phyloP scores from a whole-genome alignment of 805 yeast genomes.

The Hagleromyces aurorensis region DNA sequence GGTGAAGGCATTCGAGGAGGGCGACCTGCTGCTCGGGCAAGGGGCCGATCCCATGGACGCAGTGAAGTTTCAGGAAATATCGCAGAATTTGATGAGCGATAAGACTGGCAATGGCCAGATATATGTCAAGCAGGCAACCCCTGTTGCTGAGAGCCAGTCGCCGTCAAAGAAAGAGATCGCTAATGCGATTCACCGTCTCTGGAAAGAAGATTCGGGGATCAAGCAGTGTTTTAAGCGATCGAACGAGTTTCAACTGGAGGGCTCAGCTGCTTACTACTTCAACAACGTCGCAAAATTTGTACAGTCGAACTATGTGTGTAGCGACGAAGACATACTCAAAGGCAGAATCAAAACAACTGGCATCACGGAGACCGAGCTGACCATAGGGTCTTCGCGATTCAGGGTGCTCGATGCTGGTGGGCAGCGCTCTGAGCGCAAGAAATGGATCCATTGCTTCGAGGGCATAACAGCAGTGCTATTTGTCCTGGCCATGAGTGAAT shows the following conservation, averaged over 20 bases:
- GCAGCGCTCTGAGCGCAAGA: conserved; percentile 81
- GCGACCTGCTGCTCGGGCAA: conserved; percentile 6
- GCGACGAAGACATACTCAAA: conserved; percentile 75
- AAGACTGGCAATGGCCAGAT: conserved; percentile 21
- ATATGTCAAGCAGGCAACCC: conserved; percentile 14
- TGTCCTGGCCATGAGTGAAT: conserved; percentile 85
- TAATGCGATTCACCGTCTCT: conserved; percentile 55
- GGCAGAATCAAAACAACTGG: conserved; percentile 96
- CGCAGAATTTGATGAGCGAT: conserved; percentile 16
- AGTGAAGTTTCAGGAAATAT: conserved; percentile 17
- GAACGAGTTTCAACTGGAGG: conserved; percentile 78
- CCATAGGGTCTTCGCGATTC: conserved; percentile 56
- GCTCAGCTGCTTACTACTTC: conserved; percentile 75
- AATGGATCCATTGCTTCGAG: conserved; percentile 94
- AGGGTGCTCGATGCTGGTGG: conserved; percentile 95
- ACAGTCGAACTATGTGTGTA: conserved; percentile 55
- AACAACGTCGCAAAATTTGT: conserved; percentile 62
- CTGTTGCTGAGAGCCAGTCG: conserved; percentile 26
- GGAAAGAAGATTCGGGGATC: conserved; percentile 68
- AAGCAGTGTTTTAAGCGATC: conserved; percentile 48
- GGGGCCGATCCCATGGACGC: conserved; percentile 6
- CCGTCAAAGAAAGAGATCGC: conserved; percentile 63
- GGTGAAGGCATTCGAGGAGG: conserved; percentile 30
- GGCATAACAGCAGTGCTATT: conserved; percentile 81
- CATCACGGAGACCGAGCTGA: conserved; percentile 77